Conservation (phyloP, 306 rosid genomes). For the Cicer judaicum region DNA sequence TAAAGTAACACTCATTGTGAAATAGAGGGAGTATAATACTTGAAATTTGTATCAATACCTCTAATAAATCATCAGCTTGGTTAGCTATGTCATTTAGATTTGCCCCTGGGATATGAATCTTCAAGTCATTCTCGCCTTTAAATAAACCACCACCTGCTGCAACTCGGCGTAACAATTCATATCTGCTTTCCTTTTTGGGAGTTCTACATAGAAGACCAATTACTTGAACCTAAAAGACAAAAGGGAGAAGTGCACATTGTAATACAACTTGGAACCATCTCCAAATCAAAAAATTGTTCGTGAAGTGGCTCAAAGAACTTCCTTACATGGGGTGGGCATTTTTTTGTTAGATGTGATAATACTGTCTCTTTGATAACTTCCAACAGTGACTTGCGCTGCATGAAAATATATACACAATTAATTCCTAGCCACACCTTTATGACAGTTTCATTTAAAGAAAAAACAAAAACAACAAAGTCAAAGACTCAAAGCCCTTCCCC, state of each 20-base stretch:
- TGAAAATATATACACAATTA: slow-evolving; percentile 30
- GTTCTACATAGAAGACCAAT: slow-evolving; percentile 93
- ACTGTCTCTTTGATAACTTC: slow-evolving; percentile 97
- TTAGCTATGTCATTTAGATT: slow-evolving; percentile 92
- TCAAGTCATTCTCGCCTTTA: slow-evolving; percentile 64
- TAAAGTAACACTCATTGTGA: too few relatives aligned
- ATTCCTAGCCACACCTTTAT: slow-evolving; percentile 31
- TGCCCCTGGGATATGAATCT: slow-evolving; percentile 84
- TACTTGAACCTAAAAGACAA: slow-evolving; percentile 77
- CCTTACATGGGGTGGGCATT: slow-evolving; percentile 92
- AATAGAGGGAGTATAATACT: background rate
- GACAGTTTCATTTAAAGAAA: background rate
- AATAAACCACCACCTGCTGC: slow-evolving; percentile 93
- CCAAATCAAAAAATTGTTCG: slow-evolving; percentile 25
- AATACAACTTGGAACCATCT: slow-evolving; percentile 12
- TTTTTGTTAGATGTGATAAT: slow-evolving; percentile 78
- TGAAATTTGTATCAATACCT: slow-evolving; percentile 58
- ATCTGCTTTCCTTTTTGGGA: slow-evolving; percentile 85
- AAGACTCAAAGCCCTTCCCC: background rate
- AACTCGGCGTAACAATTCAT: slow-evolving; percentile 85
- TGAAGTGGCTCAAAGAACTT: slow-evolving; percentile 36
- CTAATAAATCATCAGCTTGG: slow-evolving; percentile 94
- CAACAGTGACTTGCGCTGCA: slow-evolving; percentile 83
- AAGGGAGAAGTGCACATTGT: slow-evolving; percentile 17
- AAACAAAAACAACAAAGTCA: background rate